Evolutionary conservation across 2,329 filamentous ascomycete genomes (phyloP), one percentile per base, ranked within the genome.

Genomic region (Tolypocladium sp.): DNA sequence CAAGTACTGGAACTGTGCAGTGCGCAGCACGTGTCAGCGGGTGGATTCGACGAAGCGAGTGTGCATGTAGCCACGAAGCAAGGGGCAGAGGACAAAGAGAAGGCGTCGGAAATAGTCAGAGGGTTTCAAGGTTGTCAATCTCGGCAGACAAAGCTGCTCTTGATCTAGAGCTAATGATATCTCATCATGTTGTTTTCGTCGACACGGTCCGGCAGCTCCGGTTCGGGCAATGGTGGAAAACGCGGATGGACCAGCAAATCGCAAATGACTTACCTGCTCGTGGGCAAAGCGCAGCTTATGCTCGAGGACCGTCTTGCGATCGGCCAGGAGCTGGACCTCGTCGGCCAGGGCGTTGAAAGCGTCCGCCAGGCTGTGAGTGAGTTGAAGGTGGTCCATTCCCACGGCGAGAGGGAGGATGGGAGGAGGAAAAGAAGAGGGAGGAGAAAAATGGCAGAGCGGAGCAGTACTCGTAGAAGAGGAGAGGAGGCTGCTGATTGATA

Each of bases 91-190:
- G 38, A 59, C 20, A 35, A 62, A 53, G 65, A 64, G 30, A 59
- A 59, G 58, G 52, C 53, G 57, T 54, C 46, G 15, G 63, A 68
- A 58, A 35, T 3, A 64, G 56, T 66, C 63, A 64, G 65, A 63
- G 59, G 33, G 46, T 55, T 52, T 42, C 67, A 77, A 72, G 66
- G 64, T 71, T 83, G 74, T 89, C 85, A 78, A 80, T 89, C 87
- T 83, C 74, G 70, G 73, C 72, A 74, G 65, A 66, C 64, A 61
- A 60, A 70, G 80, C 77, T 83, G 80, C 86, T 90, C 82, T 80
- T 87, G 88, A 89, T 91, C 88, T 91, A 91, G 88, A 91, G 88
- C 88, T 91, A 90, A 88, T 71, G 71, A 61, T 73, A 68, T 68
- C 69, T 75, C 73, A 76, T 76, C 73, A 76, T 71, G 63, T 65